Percentiles rank a stretch among this genome's conserved stretches.
phyloP scores from a whole-genome alignment of 225 moss, liverwort and hornwort species.

The Marchantia polymorpha region DNA sequence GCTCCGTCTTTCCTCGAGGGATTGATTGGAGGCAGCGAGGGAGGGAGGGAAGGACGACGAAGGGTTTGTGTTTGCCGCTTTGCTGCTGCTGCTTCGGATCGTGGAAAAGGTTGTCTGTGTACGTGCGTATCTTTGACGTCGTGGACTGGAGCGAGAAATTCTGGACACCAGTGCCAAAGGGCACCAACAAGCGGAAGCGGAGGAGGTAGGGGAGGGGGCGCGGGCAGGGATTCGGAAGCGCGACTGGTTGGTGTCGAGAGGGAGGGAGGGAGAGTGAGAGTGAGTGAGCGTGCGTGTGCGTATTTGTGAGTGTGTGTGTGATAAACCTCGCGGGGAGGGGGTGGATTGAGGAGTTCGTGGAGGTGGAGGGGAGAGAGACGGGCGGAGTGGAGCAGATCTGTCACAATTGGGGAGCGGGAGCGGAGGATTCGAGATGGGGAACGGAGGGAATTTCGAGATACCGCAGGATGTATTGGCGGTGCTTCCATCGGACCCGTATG shows the following conservation, averaged over 20 bases:
- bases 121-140: not conserved
- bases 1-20: not conserved
- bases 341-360: not conserved
- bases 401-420: conserved; percentile 13
- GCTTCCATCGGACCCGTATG: conserved; percentile 82
- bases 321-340: not conserved
- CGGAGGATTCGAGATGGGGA: conserved; percentile 53
- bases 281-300: not conserved
- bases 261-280: not conserved
- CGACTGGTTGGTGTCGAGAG: no score
- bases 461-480: conserved; percentile 72
- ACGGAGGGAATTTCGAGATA: conserved; percentile 74
- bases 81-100: conserved; percentile 14
- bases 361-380: not conserved
- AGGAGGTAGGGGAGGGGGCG: not conserved
- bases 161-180: conserved; percentile 12
- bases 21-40: not conserved
- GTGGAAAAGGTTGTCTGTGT: not conserved
- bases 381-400: conserved; percentile 7
- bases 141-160: conserved; percentile 10
- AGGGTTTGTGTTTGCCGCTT: not conserved
- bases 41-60: not conserved
- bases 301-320: not conserved
- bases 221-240: conserved; percentile 8
- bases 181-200: not conserved